phyloP scores from a whole-genome alignment of 2,329 filamentous ascomycete genomes.

The Diaporthe vexans region DNA sequence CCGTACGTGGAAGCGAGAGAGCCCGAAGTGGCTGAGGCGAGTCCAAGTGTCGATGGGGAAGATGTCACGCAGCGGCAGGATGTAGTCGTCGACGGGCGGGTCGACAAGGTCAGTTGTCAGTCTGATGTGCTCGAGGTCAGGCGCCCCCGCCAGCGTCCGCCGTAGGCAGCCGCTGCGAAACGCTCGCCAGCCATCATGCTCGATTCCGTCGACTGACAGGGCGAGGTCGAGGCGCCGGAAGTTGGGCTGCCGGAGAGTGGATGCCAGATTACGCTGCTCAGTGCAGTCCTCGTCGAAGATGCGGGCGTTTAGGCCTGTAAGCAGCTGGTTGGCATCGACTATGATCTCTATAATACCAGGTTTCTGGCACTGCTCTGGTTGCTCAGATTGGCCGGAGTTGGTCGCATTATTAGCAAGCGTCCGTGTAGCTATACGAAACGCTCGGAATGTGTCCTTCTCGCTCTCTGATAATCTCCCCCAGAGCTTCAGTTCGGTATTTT shows the following conservation, averaged over 20 bases:
- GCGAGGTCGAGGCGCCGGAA: conserved; percentile 49
- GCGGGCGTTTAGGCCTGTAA: conserved; percentile 49
- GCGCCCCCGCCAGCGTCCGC: conserved; percentile 42
- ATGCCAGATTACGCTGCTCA: conserved; percentile 48
- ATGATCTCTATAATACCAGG: conserved; percentile 51
- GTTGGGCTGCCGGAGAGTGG: conserved; percentile 45
- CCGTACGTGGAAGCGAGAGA: conserved; percentile 46
- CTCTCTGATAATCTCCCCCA: background rate
- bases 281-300: conserved; percentile 48
- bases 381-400: conserved; percentile 2
- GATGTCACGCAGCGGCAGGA: conserved; percentile 46
- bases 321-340: conserved; percentile 48
- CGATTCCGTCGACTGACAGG: conserved; percentile 41
- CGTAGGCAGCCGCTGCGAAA: conserved; percentile 43
- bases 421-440: conserved; percentile 49
- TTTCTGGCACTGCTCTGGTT: conserved; percentile 40
- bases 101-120: conserved; percentile 42
- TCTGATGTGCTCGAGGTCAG: conserved; percentile 45
- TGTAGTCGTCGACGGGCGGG: background rate
- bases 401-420: conserved; percentile 43
- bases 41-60: conserved; percentile 47
- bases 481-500: no score
- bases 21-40: conserved; percentile 47
- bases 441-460: conserved; percentile 47
- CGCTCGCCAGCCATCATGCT: conserved; percentile 33